Conservation (phyloP, 31 red algal genomes). For the Bonnemaisonia californica region DNA sequence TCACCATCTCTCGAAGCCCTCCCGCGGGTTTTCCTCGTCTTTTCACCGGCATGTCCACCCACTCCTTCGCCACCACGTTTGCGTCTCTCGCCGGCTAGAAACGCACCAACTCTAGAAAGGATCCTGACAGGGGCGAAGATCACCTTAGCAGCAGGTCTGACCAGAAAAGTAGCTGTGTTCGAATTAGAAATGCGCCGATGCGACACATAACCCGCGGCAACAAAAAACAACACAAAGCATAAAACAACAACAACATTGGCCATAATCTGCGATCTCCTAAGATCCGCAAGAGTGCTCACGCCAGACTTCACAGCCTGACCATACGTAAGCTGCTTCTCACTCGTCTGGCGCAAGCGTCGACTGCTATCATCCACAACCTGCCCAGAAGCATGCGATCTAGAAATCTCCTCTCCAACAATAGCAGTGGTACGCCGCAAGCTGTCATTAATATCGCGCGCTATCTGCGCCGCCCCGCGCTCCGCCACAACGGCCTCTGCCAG, state of each 20-base stretch:
- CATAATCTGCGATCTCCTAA: conserved; percentile 27
- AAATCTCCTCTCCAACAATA: conserved; percentile 45
- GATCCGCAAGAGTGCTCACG: conserved; percentile 15
- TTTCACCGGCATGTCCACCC: no score
- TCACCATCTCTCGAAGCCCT: no score
- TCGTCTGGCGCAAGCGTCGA: conserved; percentile 26
- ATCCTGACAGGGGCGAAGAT: conserved; percentile 22
- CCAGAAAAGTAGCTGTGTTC: conserved; percentile 42
- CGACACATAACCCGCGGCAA: conserved; percentile 44
- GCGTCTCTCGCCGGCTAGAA: no score
- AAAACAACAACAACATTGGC: conserved; percentile 53
- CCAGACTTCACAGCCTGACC: conserved; percentile 26
- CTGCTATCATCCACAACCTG: conserved; percentile 61
- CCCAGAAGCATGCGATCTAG: conserved; percentile 28
- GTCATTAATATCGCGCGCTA: conserved; percentile 60
- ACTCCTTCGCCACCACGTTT: no score
- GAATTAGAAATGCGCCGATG: conserved; percentile 22
- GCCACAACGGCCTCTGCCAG: no score
- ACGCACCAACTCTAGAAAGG: background rate
- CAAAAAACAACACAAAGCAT: conserved; percentile 58
- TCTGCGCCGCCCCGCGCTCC: conserved; percentile 11
- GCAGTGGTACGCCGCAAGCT: conserved; percentile 41
- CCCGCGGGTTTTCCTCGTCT: no score
- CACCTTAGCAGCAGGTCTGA: conserved; percentile 43
- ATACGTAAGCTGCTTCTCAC: conserved; percentile 40